Evolutionary conservation across 495 filamentous ascomycete species (phyloP), one percentile per base, ranked within the genome.

Genomic region (Penicillium ucsense): DNA sequence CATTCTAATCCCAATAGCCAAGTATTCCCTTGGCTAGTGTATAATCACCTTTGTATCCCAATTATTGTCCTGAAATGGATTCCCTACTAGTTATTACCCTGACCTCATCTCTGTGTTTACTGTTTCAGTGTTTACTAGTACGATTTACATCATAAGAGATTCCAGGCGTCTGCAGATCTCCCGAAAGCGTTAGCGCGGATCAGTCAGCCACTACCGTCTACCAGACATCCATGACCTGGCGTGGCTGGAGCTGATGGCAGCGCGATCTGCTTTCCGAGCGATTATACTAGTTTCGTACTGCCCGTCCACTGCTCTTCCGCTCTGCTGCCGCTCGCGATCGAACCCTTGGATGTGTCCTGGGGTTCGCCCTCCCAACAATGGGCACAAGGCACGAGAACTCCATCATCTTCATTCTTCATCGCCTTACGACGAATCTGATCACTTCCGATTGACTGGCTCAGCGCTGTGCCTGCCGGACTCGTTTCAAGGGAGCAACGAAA

Each of bases 321-420:
- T 20, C 20, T 20, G 20, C 20, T 20, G 20, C 20, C 20, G 20
- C 20, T 28, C 43, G 43, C 43, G 43, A 45, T 34, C 28, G 43
- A 34, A 27, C 43, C 31, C 33, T 34, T 36, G 32, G 32, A 36
- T 34, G 9, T 12, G 35, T 45, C 31, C 43, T 36, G 43, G 43
- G 33, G 43, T 45, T 45, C 32, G 43, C 43, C 33, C 46, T 53
- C 36, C 49, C 47, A 53, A 50, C 40, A 47, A 53, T 53, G 51
- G 51, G 43, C 29, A 30, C 43, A 42, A 31, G 51, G 43, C 29
- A 30, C 43, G 41, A 31, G 32, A 30, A n/a, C 31, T 31, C 38
- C 9, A 6, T 8, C 51, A 10, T 37, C 4, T 30, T 6, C 33
- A n/a, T 32, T 28, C 35, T 9, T 31, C 31, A 8, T 12, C 6